phyloP scores from a whole-genome alignment of 352 stramenopile genomes.

The Phytophthora brassicae region DNA sequence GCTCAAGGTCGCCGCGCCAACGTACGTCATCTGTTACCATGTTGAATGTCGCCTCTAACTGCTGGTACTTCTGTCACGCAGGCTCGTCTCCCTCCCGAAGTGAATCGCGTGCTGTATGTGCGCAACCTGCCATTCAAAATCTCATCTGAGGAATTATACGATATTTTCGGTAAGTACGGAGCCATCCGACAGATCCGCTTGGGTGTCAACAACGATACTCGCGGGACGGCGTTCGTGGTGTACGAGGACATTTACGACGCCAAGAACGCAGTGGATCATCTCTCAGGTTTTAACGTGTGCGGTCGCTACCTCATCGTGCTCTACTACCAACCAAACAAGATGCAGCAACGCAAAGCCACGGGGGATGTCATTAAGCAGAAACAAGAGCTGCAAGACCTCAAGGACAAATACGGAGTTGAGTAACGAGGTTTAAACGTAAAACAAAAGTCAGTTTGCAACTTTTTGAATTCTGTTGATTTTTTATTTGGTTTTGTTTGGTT shows the following conservation, averaged over 20 bases:
- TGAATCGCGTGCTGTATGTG: conserved; percentile 97
- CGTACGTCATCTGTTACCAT: no score
- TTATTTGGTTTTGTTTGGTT: no score
- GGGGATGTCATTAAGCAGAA: conserved; percentile 71
- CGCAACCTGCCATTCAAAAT: conserved; percentile 99
- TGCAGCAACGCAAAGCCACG: conserved; percentile 53
- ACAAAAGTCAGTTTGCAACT: background rate
- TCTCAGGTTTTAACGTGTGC: conserved; percentile 99
- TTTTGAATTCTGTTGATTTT: no score
- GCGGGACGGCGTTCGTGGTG: conserved; percentile 98
- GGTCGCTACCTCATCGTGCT: conserved; percentile 98
- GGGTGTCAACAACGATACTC: conserved; percentile 94
- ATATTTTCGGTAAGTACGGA: conserved; percentile 99
- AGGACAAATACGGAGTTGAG: conserved; percentile 86
- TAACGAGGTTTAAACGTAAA: conserved; percentile 30
- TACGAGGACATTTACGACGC: conserved; percentile 99
- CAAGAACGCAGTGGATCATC: conserved; percentile 98
- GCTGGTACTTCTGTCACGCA: no score
- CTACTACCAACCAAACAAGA: conserved; percentile 96
- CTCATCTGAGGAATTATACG: conserved; percentile 98
- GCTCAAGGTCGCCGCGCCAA: conserved; percentile 62
- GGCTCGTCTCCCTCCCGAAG: conserved; percentile 95
- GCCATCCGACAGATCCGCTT: conserved; percentile 97
- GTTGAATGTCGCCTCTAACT: no score
- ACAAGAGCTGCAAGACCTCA: conserved; percentile 81